These are phyloP conservation scores for Diaporthe sp. DNA, from an alignment of 2,329 filamentous ascomycete species.

Conservation along the genomic window DNA sequence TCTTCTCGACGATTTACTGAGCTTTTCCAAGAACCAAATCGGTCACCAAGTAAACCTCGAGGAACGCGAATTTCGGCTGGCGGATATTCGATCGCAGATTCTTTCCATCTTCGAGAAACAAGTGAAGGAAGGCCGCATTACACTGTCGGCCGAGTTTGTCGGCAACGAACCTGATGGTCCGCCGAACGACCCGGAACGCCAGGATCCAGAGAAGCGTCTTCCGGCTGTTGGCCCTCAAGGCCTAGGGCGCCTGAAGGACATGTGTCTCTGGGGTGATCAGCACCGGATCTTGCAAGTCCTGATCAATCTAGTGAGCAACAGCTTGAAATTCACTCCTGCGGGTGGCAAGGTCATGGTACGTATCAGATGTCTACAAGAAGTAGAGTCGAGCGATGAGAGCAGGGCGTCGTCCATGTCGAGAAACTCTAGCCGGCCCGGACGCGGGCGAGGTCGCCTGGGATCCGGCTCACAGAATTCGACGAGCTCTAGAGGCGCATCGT, in stretches of 20 bases:
- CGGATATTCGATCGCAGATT: slow-evolving; percentile 87
- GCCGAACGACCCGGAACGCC: slow-evolving; percentile 50
- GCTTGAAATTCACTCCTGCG: slow-evolving; percentile 87
- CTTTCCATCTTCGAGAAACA: slow-evolving; percentile 92
- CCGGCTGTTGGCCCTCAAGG: slow-evolving; percentile 75
- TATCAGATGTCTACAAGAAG: slow-evolving; percentile 80
- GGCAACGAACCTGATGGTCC: slow-evolving; percentile 57
- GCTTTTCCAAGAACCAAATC: slow-evolving; percentile 95
- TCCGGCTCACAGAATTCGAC: slow-evolving; percentile 66
- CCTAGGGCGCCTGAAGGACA: slow-evolving; percentile 80
- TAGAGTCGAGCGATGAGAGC: slow-evolving; percentile 61
- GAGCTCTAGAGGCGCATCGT: slow-evolving; percentile 57
- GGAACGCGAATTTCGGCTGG: slow-evolving; percentile 85
- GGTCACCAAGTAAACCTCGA: slow-evolving; percentile 86
- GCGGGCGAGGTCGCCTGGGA: slow-evolving; percentile 60
- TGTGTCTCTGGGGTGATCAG: slow-evolving; percentile 93
- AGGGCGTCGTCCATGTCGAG: slow-evolving; percentile 67
- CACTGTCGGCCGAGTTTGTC: slow-evolving; percentile 80
- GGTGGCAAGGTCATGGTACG: slow-evolving; percentile 82
- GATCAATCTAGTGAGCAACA: slow-evolving; percentile 93
- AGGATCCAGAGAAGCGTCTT: slow-evolving; percentile 54
- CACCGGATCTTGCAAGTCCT: slow-evolving; percentile 93
- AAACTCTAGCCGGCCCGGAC: slow-evolving; percentile 58
- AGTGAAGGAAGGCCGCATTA: slow-evolving; percentile 82
- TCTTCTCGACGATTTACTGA: slow-evolving; percentile 88